Evolutionary conservation across 805 yeast species (phyloP), one percentile per base, ranked within the genome.

Genomic region (Nakazawaea pomicola): DNA sequence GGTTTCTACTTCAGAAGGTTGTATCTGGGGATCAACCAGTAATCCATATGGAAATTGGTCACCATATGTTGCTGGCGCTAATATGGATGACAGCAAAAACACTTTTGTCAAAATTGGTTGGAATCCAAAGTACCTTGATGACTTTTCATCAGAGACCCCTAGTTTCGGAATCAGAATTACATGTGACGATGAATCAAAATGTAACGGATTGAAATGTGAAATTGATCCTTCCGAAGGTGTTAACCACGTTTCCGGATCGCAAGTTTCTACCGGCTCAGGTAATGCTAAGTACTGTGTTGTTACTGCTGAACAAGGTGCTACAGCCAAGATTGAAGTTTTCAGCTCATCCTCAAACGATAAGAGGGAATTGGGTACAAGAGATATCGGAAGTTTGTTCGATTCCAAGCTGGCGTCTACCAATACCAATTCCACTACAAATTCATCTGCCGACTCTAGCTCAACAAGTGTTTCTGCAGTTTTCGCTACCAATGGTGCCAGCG

Each of bases 51-150:
- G 96, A 44, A 88, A 88, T 72, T 89, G 96, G 96, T 65, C 95
- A 12, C 95, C 96, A 20, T 88, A 86, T 52, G 95, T 89, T 48
- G 95, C 93, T 12, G 96, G 96, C 49, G 87, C 90, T 46, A 88
- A 88, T 67, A 76, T 76, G 70, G 95, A 86, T 58, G 62, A 60
- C 46, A 62, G 55, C 45, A 82, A 86, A 24, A 74, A 75, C 58
- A 88, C 96, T 3, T 88, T 50, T 58, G 86, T 85, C 49, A 89
- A 86, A 64, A 76, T 88, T 57, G 95, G 91, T 34, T 87, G 95
- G 95, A 88, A 88, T 61, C 96, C 96, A 12, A 74, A 83, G 43
- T 85, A 86, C 61, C 60, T 84, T 52, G 91, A 83, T 48, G 76
- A 82, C 7, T 83, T 80, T 66, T 65, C 68, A 47, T 61, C 68